phyloP scores from a whole-genome alignment of 352 stramenopile genomes.

The Globisporangium cylindrosporum region DNA sequence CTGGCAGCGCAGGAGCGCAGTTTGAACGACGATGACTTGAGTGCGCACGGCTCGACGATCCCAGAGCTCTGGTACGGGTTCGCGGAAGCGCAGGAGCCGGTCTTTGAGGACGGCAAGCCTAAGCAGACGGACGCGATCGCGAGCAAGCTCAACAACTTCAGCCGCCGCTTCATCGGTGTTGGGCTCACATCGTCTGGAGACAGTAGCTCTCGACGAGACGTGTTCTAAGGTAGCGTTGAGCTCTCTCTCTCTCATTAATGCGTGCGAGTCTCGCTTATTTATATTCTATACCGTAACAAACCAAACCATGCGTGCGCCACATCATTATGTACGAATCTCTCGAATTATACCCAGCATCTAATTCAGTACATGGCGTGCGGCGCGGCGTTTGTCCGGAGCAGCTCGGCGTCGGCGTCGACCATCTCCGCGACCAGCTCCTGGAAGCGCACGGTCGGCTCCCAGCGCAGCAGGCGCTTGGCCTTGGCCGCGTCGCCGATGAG shows the following conservation, averaged over 20 bases:
- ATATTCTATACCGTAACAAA: constrained; percentile 8
- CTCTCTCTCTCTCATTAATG: background rate
- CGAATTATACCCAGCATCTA: too few species aligned
- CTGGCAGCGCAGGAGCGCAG: constrained; percentile 36
- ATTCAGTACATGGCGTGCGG: constrained; percentile 11
- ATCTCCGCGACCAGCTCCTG: constrained; percentile 95
- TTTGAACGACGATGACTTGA: constrained; percentile 47
- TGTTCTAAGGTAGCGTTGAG: constrained; percentile 37
- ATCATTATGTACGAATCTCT: background rate
- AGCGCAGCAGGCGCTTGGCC: constrained; percentile 89
- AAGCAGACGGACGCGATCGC: constrained; percentile 37
- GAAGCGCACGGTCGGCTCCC: constrained; percentile 92
- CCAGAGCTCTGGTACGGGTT: constrained; percentile 66
- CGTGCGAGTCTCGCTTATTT: constrained; percentile 12
- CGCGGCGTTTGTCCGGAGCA: constrained; percentile 20
- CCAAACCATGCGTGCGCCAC: background rate
- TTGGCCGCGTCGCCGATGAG: constrained; percentile 95
- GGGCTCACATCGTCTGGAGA: constrained; percentile 35
- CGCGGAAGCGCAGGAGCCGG: constrained; percentile 29
- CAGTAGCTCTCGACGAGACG: constrained; percentile 36
- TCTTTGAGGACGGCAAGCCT: constrained; percentile 22
- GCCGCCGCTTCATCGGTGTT: constrained; percentile 57
- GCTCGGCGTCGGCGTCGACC: constrained; percentile 83
- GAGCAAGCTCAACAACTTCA: constrained; percentile 56
- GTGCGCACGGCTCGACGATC: constrained; percentile 39